Percentiles rank a stretch among this genome's conserved stretches.
These are phyloP conservation scores for Scutellaria baicalensis DNA, from an alignment of 257 asterid species.

Conservation along the genomic window DNA sequence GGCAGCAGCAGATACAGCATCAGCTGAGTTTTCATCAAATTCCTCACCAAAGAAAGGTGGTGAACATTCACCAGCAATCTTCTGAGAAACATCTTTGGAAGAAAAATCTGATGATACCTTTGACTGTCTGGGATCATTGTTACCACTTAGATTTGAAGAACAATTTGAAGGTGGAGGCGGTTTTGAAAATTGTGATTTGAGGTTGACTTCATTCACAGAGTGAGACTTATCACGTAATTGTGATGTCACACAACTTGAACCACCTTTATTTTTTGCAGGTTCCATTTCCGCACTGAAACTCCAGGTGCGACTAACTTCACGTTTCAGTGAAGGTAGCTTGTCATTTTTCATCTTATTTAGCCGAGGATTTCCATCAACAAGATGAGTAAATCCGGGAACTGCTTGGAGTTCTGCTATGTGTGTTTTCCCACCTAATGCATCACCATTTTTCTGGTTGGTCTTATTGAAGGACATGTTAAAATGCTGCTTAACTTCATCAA, in stretches of 20 bases:
- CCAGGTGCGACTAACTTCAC: conserved; percentile 50
- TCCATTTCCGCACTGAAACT: conserved; percentile 56
- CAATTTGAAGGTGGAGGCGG: conserved; percentile 26
- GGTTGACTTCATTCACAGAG: conserved; percentile 21
- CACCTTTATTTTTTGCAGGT: conserved; percentile 30
- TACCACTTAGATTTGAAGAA: conserved; percentile 23
- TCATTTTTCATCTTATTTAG: conserved; percentile 30
- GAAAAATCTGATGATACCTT: conserved; percentile 26
- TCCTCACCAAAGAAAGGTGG: conserved; percentile 64
- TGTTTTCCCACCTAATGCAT: conserved; percentile 43
- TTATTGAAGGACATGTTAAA: conserved; percentile 70
- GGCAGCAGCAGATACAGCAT: conserved; percentile 75
- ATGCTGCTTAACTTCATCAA: conserved; percentile 54
- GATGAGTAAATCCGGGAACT: conserved; percentile 65
- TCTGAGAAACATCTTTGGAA: conserved; percentile 33
- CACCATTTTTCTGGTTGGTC: conserved; percentile 37
- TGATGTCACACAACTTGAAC: conserved; percentile 32
- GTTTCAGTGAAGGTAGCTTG: conserved; percentile 32
- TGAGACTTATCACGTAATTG: conserved; percentile 22
- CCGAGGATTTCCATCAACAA: conserved; percentile 46
- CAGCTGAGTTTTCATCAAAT: conserved; percentile 69
- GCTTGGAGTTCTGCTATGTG: conserved; percentile 67
- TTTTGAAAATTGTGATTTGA: conserved; percentile 30
- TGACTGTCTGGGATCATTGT: conserved; percentile 24
- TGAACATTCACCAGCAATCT: conserved; percentile 24